Conservation (phyloP, 352 stramenopile genomes). For the Phytopythium mirpurense region DNA sequence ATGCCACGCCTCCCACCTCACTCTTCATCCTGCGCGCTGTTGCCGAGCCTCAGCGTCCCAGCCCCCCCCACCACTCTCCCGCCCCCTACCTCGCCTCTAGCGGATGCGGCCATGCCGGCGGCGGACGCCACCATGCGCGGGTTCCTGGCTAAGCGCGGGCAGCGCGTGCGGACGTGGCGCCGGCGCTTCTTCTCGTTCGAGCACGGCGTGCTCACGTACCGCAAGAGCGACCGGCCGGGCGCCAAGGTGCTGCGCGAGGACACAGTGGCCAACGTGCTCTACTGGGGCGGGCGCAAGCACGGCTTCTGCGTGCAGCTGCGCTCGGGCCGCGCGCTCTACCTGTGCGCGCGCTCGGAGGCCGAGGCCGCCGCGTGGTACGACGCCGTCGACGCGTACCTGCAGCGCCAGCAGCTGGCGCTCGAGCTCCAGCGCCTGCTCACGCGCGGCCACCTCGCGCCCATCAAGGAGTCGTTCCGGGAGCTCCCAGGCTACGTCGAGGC, state of each 20-base stretch:
- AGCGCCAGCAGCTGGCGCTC: conserved; percentile 28
- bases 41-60: no score
- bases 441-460: conserved; percentile 37
- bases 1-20: neutral
- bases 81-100: no score
- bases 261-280: conserved; percentile 55
- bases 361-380: conserved; percentile 52
- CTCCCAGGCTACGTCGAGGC: neutral
- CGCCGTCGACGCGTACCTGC: conserved; percentile 41
- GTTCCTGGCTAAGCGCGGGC: conserved; percentile 54
- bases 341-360: conserved; percentile 42
- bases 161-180: conserved; percentile 66
- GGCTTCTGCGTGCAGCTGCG: conserved; percentile 51
- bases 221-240: conserved; percentile 40
- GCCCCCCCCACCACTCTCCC: no score
- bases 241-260: conserved; percentile 43
- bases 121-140: conserved; percentile 19
- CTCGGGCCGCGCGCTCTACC: conserved; percentile 44
- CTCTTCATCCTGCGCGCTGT: neutral
- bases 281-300: conserved; percentile 52
- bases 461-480: conserved; percentile 39
- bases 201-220: conserved; percentile 54
- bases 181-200: conserved; percentile 62
- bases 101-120: neutral
- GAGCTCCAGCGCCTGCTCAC: conserved; percentile 47